Evolutionary conservation across 2,329 filamentous ascomycete species (phyloP), one percentile per base, ranked within the genome.

Genomic region (Clarireedia monteithiana): DNA sequence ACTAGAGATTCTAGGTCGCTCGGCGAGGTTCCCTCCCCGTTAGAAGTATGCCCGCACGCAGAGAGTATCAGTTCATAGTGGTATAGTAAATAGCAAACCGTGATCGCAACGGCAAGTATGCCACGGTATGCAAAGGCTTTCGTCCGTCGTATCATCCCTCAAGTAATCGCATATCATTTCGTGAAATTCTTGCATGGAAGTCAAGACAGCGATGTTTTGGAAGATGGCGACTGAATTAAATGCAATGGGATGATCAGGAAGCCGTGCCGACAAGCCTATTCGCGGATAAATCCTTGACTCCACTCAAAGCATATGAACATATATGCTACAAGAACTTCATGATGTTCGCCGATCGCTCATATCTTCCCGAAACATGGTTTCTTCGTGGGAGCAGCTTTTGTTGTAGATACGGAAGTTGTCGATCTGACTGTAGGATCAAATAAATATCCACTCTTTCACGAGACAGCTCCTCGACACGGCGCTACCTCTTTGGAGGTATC

Each of bases 1-100:
- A 48, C 55, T 6, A 64, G 49, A 30, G 54, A 58, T 17, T 60
- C 38, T 10, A 60, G 36, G 36, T 48, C 10, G 30, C 10, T 34
- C 30, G 10, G 10, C 9, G 10, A 34, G 12, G 30, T 12, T 34
- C 1, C 30, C 30, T 34, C 30, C 10, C 10, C 10, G 30, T 12
- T 12, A 24, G 50, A 38, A 38, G 10, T 4, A 27, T 20, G 24
- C 20, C 24, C 5, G 50, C 46, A 36, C 15, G 26, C 10, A 20
- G n/a, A 48, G 14, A 38, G 10, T 6, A 45, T n/a, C 7, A 53
- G 30, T 15, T 23, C 17, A 46, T 12, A 23, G 4, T 34, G 30
- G 30, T 34, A 34, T 34, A 34, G 30, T 4, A 34, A 34, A 34
- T 34, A 34, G 30, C 30, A 34, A 34, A 34, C 30, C 9, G 10